Percentiles rank a stretch among this genome's conserved stretches.
Evolutionary conservation across 257 asterid species (phyloP).

Genomic region (Eucommia ulmoides): DNA sequence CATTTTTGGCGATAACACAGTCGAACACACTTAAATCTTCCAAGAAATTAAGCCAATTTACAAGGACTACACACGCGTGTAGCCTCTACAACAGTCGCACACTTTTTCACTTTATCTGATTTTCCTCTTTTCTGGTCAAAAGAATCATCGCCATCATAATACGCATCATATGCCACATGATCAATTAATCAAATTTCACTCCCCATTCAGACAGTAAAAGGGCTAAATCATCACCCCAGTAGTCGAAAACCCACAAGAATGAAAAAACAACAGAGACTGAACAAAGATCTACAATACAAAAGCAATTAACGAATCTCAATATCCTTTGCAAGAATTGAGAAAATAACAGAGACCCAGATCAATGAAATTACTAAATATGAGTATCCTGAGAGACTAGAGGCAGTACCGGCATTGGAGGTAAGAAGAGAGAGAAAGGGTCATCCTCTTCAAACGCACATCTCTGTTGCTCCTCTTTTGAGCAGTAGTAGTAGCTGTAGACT

Average conservation of each 20-base stretch:
- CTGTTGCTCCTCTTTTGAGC: constrained; percentile 10
- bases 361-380: constrained; percentile 16
- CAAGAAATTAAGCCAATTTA: too few species aligned
- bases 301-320: too few species aligned
- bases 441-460: constrained; percentile 16
- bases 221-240: constrained; percentile 6
- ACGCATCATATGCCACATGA: constrained; percentile 16
- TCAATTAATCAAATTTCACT: constrained; percentile 19
- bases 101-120: constrained; percentile 37
- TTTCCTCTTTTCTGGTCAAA: constrained; percentile 40
- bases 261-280: constrained; percentile 7
- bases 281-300: constrained; percentile 13
- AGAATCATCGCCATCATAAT: constrained; percentile 36
- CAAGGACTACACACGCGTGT: too few species aligned
- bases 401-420: constrained; percentile 2
- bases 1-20: too few species aligned
- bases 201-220: constrained; percentile 28
- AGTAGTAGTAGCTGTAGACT: constrained; percentile 11
- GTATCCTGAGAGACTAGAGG: constrained; percentile 13
- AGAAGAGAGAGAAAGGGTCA: constrained; percentile 31
- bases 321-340: constrained; percentile 6
- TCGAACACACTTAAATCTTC: too few species aligned
- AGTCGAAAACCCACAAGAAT: neutral
- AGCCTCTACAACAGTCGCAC: too few species aligned
- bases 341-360: constrained; percentile 16